Evolutionary conservation across 2,329 filamentous ascomycete genomes (phyloP).

Genomic region (Phialemoniopsis sp.): DNA sequence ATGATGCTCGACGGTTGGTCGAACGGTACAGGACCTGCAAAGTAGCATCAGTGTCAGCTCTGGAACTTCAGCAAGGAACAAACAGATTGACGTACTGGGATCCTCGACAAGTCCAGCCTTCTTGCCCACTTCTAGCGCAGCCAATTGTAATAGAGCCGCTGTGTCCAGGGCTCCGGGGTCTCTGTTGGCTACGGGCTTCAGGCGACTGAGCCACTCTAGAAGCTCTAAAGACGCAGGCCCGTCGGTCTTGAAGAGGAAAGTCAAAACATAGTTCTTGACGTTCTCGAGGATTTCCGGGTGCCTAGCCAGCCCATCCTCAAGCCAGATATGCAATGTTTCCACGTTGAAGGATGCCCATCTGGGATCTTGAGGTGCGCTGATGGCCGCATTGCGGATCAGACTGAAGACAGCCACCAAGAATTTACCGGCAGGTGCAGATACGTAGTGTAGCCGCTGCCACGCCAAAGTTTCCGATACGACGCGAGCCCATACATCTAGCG

Average conservation of each 20-base stretch:
- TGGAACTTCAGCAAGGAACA: conserved; percentile 13
- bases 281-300: conserved; percentile 53
- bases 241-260: conserved; percentile 58
- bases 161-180: conserved; percentile 37
- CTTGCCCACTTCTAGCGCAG: conserved; percentile 68
- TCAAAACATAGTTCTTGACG: conserved; percentile 61
- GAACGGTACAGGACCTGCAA: too few relatives aligned
- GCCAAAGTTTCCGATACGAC: too few relatives aligned
- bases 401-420: conserved; percentile 55
- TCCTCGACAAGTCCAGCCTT: conserved; percentile 67
- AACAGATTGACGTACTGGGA: conserved; percentile 39
- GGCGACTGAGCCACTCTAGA: conserved; percentile 43
- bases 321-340: conserved; percentile 51
- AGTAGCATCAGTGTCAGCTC: conserved; percentile 4
- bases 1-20: conserved; percentile 6
- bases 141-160: conserved; percentile 57
- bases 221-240: conserved; percentile 49
- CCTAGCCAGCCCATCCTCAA: conserved; percentile 43
- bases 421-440: conserved; percentile 57
- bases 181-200: conserved; percentile 30
- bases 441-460: conserved; percentile 38
- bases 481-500: conserved; percentile 2
- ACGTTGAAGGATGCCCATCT: conserved; percentile 28
- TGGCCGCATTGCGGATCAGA: conserved; percentile 29
- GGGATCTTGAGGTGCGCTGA: conserved; percentile 11